Conservation (phyloP, 2,329 filamentous ascomycete genomes). For the Colletotrichum agaves region DNA sequence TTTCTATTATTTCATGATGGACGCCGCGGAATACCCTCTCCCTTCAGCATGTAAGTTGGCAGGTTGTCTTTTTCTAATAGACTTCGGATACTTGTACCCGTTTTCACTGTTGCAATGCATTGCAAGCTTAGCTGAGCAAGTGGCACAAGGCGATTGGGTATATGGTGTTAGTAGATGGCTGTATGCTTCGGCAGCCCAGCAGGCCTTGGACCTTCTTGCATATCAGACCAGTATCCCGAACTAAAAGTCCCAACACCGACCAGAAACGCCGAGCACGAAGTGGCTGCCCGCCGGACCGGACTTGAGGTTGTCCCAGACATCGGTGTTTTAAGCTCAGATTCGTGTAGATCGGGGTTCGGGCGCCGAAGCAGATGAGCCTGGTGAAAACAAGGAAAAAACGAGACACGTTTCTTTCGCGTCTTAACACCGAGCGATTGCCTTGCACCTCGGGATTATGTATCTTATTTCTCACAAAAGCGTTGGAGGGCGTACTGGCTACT, state of each 20-base stretch:
- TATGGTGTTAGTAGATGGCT: not conserved
- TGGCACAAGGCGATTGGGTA: conserved; percentile 16
- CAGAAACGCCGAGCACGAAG: conserved; percentile 2
- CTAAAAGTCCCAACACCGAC: conserved; percentile 2
- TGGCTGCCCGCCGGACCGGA: not conserved
- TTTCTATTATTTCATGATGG: conserved; percentile 4
- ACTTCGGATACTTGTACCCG: not conserved
- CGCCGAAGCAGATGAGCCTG: conserved; percentile 12
- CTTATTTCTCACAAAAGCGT: not conserved
- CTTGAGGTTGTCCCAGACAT: conserved; percentile 2
- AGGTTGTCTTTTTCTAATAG: not conserved
- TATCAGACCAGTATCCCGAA: not conserved
- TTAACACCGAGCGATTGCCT: conserved; percentile 31
- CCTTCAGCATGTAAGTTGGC: not conserved
- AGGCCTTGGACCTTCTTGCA: not conserved
- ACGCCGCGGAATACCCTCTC: conserved; percentile 24
- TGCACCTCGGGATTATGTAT: conserved; percentile 32
- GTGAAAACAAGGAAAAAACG: not conserved
- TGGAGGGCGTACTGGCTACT: not conserved
- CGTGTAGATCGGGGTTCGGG: conserved; percentile 14
- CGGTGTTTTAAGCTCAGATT: conserved; percentile 19
- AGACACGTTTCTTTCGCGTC: conserved; percentile 7
- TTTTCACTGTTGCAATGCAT: not conserved
- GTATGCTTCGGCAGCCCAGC: not conserved
- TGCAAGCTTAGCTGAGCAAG: conserved; percentile 13